Evolutionary conservation across 345 rosid genomes (phyloP).

Genomic region (Erysimum cheiranthoides): DNA sequence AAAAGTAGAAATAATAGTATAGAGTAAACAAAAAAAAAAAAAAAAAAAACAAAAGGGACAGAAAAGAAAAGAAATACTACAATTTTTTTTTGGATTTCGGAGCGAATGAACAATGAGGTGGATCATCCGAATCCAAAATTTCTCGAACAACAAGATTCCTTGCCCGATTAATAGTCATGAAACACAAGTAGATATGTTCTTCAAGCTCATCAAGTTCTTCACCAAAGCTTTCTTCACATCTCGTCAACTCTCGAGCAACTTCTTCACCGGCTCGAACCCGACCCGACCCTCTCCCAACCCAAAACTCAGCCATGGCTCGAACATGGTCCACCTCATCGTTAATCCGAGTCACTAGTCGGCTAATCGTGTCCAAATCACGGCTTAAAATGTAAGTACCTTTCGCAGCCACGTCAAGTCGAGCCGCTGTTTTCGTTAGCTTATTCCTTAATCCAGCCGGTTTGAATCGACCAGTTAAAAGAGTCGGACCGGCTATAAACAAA

Average conservation of each 20-base stretch:
- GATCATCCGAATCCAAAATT: conserved; percentile 52
- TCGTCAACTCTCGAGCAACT: conserved; percentile 55
- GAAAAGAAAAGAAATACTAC: not conserved
- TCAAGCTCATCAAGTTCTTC: conserved; percentile 77
- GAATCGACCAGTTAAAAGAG: conserved; percentile 48
- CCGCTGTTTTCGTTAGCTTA: conserved; percentile 49
- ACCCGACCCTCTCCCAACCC: conserved; percentile 57
- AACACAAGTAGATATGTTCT: conserved; percentile 82
- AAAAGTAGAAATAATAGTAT: not conserved
- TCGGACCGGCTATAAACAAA: conserved; percentile 66
- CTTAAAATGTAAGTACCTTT: conserved; percentile 79
- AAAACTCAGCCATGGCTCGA: conserved; percentile 55
- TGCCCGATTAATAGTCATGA: conserved; percentile 79
- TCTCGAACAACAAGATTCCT: conserved; percentile 67
- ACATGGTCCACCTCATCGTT: conserved; percentile 71
- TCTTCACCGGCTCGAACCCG: conserved; percentile 56
- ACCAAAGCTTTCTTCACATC: conserved; percentile 56
- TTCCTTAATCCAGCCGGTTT: conserved; percentile 49
- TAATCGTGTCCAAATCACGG: conserved; percentile 74
- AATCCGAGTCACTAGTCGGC: conserved; percentile 63
- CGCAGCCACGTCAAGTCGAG: conserved; percentile 73
- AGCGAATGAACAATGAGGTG: conserved; percentile 23
- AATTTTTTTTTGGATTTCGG: conserved; percentile 37
- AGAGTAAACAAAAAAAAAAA: not conserved
- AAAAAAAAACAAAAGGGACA: no score